Evolutionary conservation across 148 eudicot genomes (phyloP), one percentile per base, ranked within the genome.

Genomic region (Spergularia bocconei): DNA sequence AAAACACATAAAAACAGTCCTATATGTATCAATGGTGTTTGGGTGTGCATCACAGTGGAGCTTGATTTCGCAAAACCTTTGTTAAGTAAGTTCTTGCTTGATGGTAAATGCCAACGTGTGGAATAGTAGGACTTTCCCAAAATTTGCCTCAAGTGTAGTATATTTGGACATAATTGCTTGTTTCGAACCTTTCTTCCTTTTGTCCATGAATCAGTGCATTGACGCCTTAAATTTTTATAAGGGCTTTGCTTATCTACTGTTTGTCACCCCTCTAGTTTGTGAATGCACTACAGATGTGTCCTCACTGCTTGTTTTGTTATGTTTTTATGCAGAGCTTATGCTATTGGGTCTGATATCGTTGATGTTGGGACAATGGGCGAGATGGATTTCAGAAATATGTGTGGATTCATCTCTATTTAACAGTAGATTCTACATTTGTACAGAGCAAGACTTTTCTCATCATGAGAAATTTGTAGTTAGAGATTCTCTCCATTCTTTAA

Each of bases 261-360:
- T 38, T 74, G 58, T 50, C 25, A 36, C 51, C 23, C 16, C 17
- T 51, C 15, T 52, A 13, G 48, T 23, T 52, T 57, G 13, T 20
- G 47, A 14, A 19, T 59, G 21, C 10, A 14, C 20, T 1, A 17
- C 11, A 9, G 13, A 2, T 60, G 3, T 13, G 0, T 4, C 20
- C 25, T 17, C 17, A 16, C n/a, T 63, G 20, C 56, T 10, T 38
- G 63, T 23, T 20, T 21, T 47, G 58, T 47, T 55, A 53, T 56
- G 36, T 62, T 57, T 69, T 14, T 60, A 6, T 39, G 64, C 90
- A 96, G 99, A 96, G 77, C 82, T 96, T 75, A 96, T 96, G 98
- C 87, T 96, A 66, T 93, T 96, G 75, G 99, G 99, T 78, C 87
- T 96, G 16, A 96, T 96, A 80, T 96, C 99, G 7, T 73, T 96